phyloP scores from a whole-genome alignment of 257 asterid species.

The Osmanthus fragrans region DNA sequence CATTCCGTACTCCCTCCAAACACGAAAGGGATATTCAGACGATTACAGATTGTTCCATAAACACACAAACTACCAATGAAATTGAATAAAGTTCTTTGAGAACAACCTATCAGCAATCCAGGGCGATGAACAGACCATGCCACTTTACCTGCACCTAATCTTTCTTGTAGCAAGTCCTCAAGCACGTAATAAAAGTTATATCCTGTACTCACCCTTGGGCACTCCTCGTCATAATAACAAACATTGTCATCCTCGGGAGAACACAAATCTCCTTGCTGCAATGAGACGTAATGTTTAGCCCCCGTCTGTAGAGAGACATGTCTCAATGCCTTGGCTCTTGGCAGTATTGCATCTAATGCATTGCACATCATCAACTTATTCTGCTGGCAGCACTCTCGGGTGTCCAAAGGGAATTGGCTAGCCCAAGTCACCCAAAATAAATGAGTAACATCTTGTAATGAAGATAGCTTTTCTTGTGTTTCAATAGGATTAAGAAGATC shows the following conservation, averaged over 20 bases:
- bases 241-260: not conserved
- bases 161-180: conserved; percentile 71
- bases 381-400: conserved; percentile 56
- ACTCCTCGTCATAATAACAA: conserved; percentile 47
- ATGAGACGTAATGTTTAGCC: conserved; percentile 64
- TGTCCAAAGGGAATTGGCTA: conserved; percentile 56
- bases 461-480: conserved; percentile 44
- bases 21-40: conserved; percentile 59
- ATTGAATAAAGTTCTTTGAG: conserved; percentile 52
- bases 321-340: conserved; percentile 41
- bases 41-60: conserved; percentile 72
- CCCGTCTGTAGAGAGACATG: conserved; percentile 88
- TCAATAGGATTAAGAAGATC: conserved; percentile 59
- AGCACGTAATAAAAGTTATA: conserved; percentile 70
- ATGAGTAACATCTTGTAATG: conserved; percentile 51
- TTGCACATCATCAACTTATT: conserved; percentile 74
- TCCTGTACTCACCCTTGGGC: conserved; percentile 53
- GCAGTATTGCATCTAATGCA: conserved; percentile 52
- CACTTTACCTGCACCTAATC: conserved; percentile 33
- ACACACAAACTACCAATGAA: conserved; percentile 74
- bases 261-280: conserved; percentile 19
- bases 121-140: conserved; percentile 83
- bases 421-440: conserved; percentile 93
- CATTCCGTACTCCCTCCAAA: conserved; percentile 68
- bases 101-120: conserved; percentile 69